A percentile compares a stretch with the other conserved stretches of the same genome.
Evolutionary conservation across 495 filamentous ascomycete species (phyloP).

Genomic region (Platismatia glauca): DNA sequence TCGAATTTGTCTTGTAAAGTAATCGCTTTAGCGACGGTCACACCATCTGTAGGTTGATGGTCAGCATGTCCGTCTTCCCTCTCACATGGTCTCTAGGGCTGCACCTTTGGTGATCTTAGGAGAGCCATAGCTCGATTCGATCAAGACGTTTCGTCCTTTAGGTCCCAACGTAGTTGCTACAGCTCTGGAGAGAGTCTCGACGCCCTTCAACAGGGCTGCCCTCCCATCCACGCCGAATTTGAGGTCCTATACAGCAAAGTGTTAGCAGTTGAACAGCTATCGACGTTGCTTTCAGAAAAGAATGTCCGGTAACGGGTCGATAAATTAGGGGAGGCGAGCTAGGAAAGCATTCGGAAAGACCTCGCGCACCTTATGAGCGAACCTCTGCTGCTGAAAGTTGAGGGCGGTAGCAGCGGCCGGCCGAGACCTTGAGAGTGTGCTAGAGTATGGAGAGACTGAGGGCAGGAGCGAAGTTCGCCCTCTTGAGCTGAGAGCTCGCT

Average conservation of each 20-base stretch:
- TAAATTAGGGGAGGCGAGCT: not conserved
- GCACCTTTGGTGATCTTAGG: constrained; percentile 99
- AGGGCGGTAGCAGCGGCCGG: constrained; percentile 39
- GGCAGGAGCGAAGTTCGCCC: constrained; percentile 62
- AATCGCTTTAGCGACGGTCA: constrained; percentile 87
- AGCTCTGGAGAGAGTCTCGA: constrained; percentile 92
- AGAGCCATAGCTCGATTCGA: constrained; percentile 94
- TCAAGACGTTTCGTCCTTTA: constrained; percentile 96
- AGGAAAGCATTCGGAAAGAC: constrained; percentile 6
- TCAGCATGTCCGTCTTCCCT: constrained; percentile 27
- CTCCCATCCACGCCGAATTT: constrained; percentile 97
- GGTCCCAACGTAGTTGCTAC: constrained; percentile 94
- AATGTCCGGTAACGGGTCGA: not conserved
- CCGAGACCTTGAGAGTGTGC: constrained; percentile 24
- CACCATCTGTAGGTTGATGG: constrained; percentile 58
- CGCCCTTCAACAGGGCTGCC: constrained; percentile 80
- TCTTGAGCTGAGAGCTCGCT: constrained; percentile 60
- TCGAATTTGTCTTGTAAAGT: constrained; percentile 97
- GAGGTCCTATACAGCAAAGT: constrained; percentile 56
- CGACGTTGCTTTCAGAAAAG: not conserved
- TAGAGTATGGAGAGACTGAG: constrained; percentile 43
- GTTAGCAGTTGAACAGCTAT: not conserved
- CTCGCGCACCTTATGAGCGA: constrained; percentile 82
- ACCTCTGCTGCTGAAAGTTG: constrained; percentile 75
- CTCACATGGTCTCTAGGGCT: constrained; percentile 19